phyloP scores from a whole-genome alignment of 2,329 filamentous ascomycete species.

The Sclerotinia subarctica region DNA sequence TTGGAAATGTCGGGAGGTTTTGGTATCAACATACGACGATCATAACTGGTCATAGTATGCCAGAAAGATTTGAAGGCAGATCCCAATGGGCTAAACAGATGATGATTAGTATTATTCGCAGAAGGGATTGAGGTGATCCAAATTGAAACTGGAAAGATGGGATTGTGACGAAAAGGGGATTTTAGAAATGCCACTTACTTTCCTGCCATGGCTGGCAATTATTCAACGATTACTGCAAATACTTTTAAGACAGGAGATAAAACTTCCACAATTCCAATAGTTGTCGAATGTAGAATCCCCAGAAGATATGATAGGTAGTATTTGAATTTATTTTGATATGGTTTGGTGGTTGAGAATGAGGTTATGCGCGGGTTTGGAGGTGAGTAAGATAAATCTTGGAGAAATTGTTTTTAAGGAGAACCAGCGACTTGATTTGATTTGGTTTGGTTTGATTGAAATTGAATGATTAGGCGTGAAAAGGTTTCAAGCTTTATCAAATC shows the following conservation, averaged over 20 bases:
- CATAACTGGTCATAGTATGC: constrained; percentile 76
- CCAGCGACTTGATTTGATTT: background rate
- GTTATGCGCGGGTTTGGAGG: background rate
- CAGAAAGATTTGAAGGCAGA: constrained; percentile 85
- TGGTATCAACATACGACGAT: constrained; percentile 54
- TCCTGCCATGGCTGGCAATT: constrained; percentile 19
- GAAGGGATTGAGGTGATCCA: background rate
- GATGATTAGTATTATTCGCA: background rate
- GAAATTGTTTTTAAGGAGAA: background rate
- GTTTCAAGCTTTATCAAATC: background rate
- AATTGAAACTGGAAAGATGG: background rate
- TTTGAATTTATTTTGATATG: background rate
- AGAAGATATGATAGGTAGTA: background rate
- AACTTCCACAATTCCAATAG: background rate
- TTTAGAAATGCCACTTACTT: constrained; percentile 1
- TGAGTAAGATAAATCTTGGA: background rate
- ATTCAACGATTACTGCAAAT: background rate
- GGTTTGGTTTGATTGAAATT: background rate
- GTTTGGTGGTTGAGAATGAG: background rate
- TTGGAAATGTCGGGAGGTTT: background rate
- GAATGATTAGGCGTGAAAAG: too few relatives aligned
- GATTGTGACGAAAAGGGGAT: constrained; percentile 12
- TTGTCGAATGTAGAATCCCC: background rate
- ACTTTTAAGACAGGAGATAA: background rate
- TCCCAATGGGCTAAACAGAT: constrained; percentile 48